Evolutionary conservation across 768 basidiomycete species (phyloP), one percentile per base, ranked within the genome.

Genomic region (Podaxis sp.): DNA sequence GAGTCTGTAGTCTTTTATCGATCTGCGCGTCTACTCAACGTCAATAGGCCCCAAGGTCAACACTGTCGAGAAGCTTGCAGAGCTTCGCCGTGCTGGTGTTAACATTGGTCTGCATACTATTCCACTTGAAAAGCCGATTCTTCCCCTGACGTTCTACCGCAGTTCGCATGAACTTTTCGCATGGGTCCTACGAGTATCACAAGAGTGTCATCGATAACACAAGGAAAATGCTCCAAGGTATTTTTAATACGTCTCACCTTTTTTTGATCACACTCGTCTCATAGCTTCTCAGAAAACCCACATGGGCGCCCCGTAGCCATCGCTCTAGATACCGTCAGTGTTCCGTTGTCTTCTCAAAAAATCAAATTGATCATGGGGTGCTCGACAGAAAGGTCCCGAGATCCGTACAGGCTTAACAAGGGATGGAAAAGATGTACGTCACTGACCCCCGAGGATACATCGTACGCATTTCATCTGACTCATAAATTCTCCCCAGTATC

Each of bases 101-200:
- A 99, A 98, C 83, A 91, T 99, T 74, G 96, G 96, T 96, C 65
- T 67, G 94, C 81, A 17, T 55, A 44, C 38, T 44, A n/a, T 5
- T 24, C 17, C 24, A 65, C 26, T 49, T 37, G 40, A 48, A 56
- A 54, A 6, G 22, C 28, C 6, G 13, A 36, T 22, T 22, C 61
- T 65, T 38, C 63, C 62, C 48, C 65, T 46, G 7, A 62, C 36
- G 28, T 30, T 28, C 48, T 55, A 12, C 50, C 58, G 46, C 69
- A 98, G 97, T 99, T 66, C 96, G 97, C 78, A 99, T 99, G 97
- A 99, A 99, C 85, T 99, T 99, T 76, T 99, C 96, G 59, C 97
- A 99, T 87, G 97, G 97, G 52, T 90, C 90, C 61, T 96, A 99
- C 77, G 95, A 95, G 71, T 99, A 96, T 76, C 97, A 99, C 80